Base-by-base conservation (phyloP, 495 filamentous ascomycete species). In the Penicillium desertorum region DNA sequence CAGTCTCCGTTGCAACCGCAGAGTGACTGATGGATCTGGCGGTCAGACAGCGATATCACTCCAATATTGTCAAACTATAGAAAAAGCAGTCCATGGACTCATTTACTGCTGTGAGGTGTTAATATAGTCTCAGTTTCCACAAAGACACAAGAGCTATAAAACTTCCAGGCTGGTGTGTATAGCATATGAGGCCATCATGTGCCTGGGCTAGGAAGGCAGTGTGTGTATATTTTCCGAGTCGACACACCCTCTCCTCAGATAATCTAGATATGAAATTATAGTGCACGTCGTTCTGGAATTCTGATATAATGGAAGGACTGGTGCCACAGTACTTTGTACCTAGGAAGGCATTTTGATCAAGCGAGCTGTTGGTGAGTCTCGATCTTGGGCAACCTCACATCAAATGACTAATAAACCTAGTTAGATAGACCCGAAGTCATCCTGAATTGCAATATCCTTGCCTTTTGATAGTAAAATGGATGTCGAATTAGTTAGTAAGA, bases 161-260 rank as follows among this genome's bases (percentile, higher is more conserved):
- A 39, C 19, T 19, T 23, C 20, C 2, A 41, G 20, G 27, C 9
- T 32, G 34, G 27, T 34, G 39, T 45, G 51, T 25, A 36, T 54
- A 45, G 27, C 19, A 43, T 25, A 45, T 54, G 41, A 34, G 29
- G 27, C 19, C 42, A 54, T 36, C 19, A 1, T 25, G 12, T 9
- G 29, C 23, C 51, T 43, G 29, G 17, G 19, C 27, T 36, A 36
- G 42, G 25, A 54, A 54, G 41, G 51, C 37, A 41, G 25, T 54
- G 27, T 32, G 8, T 16, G 12, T 29, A n/a, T 54, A 22, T 22
- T 1, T 22, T 22, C 22, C 22, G 22, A 22, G 22, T 22, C 22
- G 22, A 22, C 22, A 22, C 2, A 22, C 22, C 22, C 1, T 22
- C 22, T 22, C 22, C 19, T 8, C 12, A 14, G 23, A 4, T 39